Conservation (phyloP, 2,329 filamentous ascomycete species). For the Fusarium sp. region DNA sequence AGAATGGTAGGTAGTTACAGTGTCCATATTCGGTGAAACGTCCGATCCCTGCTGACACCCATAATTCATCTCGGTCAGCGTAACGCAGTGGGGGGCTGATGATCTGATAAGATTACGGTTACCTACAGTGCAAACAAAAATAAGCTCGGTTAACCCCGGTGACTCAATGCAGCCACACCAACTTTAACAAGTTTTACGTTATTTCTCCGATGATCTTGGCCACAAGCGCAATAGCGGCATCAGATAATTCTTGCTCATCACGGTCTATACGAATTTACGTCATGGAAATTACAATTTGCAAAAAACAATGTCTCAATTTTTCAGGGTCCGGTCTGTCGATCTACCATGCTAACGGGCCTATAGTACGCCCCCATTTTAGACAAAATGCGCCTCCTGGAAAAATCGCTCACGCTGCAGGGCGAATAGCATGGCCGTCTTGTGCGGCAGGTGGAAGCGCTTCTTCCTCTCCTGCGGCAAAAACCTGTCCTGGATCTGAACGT, state of each 20-base stretch:
- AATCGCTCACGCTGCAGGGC: constrained; percentile 44
- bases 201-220: neutral
- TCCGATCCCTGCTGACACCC: constrained; percentile 1
- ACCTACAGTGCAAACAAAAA: neutral
- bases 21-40: constrained; percentile 14
- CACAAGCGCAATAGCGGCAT: neutral
- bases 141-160: neutral
- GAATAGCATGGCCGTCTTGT: constrained; percentile 44
- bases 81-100: neutral
- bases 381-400: constrained; percentile 43
- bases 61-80: constrained; percentile 7
- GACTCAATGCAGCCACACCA: neutral
- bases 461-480: constrained; percentile 44
- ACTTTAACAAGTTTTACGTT: constrained; percentile 7
- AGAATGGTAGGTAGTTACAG: neutral
- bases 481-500: constrained; percentile 41
- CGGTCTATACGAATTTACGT: neutral
- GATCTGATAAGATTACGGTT: constrained; percentile 23
- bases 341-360: neutral
- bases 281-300: neutral
- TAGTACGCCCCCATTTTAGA: neutral
- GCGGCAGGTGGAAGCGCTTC: constrained; percentile 44
- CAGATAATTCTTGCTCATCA: neutral
- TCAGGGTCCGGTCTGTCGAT: neutral
- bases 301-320: neutral